These are phyloP conservation scores for Mycena albidolilacea DNA, from an alignment of 768 basidiomycete species.

Conservation along the genomic window DNA sequence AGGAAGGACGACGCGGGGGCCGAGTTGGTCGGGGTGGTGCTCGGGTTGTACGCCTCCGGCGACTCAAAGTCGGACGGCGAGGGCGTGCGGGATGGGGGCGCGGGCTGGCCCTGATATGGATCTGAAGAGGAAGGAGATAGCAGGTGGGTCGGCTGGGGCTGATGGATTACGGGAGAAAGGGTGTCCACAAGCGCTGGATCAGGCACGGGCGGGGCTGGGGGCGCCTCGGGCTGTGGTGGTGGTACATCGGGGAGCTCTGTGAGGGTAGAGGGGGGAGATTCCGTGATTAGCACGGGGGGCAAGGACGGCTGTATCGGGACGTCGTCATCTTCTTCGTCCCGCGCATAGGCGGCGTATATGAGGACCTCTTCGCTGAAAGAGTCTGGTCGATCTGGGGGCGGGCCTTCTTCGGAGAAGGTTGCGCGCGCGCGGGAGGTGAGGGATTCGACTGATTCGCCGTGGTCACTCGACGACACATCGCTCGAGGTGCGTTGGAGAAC, in stretches of 20 bases:
- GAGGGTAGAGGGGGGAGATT: conserved; percentile 45
- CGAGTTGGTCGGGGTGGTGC: conserved; percentile 48
- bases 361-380: conserved; percentile 86
- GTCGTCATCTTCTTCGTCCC: conserved; percentile 67
- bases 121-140: conserved; percentile 52
- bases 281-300: conserved; percentile 48
- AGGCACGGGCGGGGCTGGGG: conserved; percentile 44
- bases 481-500: conserved; percentile 69
- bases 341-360: conserved; percentile 88
- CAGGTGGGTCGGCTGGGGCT: conserved; percentile 76
- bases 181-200: conserved; percentile 49
- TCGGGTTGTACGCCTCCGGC: conserved; percentile 39
- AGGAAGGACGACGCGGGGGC: conserved; percentile 50
- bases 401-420: conserved; percentile 63
- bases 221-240: conserved; percentile 38
- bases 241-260: conserved; percentile 38
- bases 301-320: conserved; percentile 37
- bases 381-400: conserved; percentile 65
- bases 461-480: conserved; percentile 81
- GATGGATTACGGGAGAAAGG: conserved; percentile 66
- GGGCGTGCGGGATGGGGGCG: conserved; percentile 68
- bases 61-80: conserved; percentile 64
- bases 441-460: conserved; percentile 66
- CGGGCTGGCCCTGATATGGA: conserved; percentile 44
- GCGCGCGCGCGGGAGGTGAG: conserved; percentile 52